These are phyloP conservation scores for Curvularia hawaiiensis DNA, from an alignment of 2,329 filamentous ascomycete species.

Conservation along the genomic window DNA sequence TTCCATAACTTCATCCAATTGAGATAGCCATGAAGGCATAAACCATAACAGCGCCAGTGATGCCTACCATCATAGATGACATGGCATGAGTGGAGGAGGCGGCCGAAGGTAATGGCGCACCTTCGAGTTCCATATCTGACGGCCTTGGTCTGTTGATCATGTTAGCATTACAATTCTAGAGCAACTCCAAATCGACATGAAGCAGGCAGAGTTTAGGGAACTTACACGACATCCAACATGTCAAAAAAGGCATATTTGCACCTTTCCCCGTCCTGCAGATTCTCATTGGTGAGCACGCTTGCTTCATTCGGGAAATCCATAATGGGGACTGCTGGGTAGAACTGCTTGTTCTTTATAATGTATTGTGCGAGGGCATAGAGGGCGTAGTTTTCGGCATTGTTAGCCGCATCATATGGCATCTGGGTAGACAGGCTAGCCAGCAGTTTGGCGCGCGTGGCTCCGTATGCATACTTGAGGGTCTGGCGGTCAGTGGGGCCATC, in stretches of 20 bases:
- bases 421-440: constrained; percentile 39
- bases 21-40: constrained; percentile 17
- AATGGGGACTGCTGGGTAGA: constrained; percentile 40
- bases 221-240: constrained; percentile 37
- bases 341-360: constrained; percentile 33
- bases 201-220: constrained; percentile 2
- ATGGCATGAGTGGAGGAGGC: constrained; percentile 12
- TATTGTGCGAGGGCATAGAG: constrained; percentile 42
- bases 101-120: constrained; percentile 28
- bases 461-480: constrained; percentile 41
- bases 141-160: constrained; percentile 11
- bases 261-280: constrained; percentile 39
- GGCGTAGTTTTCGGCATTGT: constrained; percentile 45
- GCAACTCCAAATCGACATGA: background rate
- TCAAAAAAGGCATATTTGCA: constrained; percentile 38
- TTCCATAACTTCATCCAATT: constrained; percentile 16
- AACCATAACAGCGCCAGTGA: constrained; percentile 10
- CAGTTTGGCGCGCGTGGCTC: constrained; percentile 40
- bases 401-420: constrained; percentile 39
- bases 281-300: constrained; percentile 39
- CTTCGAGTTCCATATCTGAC: constrained; percentile 25
- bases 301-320: constrained; percentile 40
- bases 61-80: constrained; percentile 8
- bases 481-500: constrained; percentile 28
- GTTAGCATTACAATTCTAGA: constrained; percentile 5